Percentiles rank a stretch among this genome's conserved stretches.
Evolutionary conservation across 148 eudicot species (phyloP).

Genomic region (Suaeda aralocaspica): DNA sequence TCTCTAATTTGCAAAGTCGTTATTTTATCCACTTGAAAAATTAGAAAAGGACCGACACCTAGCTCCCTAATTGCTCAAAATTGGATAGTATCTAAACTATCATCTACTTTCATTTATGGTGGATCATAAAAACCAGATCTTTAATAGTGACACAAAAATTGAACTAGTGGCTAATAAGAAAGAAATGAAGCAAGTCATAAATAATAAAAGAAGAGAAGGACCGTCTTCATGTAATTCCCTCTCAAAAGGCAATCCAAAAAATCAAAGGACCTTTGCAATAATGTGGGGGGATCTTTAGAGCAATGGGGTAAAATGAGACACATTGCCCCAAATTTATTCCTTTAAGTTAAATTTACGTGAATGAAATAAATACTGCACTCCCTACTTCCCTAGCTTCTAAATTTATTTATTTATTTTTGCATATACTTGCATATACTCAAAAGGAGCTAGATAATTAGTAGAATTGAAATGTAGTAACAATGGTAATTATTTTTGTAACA

Average conservation of each 20-base stretch:
- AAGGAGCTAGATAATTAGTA: no score
- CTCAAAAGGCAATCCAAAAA: not conserved
- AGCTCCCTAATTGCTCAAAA: not conserved
- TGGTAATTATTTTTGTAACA: no score
- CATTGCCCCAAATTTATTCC: not conserved
- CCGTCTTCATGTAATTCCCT: not conserved
- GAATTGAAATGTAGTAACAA: no score
- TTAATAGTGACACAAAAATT: constrained; percentile 1
- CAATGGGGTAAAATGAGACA: not conserved
- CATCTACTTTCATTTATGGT: not conserved
- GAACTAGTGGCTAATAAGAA: not conserved
- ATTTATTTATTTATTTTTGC: no score
- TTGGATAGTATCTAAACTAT: not conserved
- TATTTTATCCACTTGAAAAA: not conserved
- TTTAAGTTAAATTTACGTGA: not conserved
- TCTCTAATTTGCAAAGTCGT: not conserved
- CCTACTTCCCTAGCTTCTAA: no score
- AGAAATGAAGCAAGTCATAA: not conserved
- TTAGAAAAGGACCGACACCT: constrained; percentile 2
- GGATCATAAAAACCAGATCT: not conserved
- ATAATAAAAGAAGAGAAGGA: not conserved
- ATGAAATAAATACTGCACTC: not conserved
- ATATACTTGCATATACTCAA: no score
- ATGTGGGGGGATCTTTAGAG: not conserved
- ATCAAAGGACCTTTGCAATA: not conserved